These are phyloP conservation scores for Coniochaeta sp. DNA, from an alignment of 2,329 filamentous ascomycete species.

Conservation along the genomic window DNA sequence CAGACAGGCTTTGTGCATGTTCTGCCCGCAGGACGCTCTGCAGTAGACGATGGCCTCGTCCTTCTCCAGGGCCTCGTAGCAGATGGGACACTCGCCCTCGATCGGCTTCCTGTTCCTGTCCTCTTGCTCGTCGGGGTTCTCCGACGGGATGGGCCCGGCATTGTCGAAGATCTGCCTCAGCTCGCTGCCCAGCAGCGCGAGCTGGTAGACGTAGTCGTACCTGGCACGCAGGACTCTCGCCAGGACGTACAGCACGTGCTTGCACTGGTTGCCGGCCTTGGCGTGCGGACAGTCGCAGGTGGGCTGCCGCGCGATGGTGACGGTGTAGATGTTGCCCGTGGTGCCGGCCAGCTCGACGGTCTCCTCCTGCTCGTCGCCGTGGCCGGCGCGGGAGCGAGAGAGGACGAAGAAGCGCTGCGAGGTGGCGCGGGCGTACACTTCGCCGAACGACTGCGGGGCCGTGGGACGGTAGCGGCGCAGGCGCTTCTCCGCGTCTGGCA, in stretches of 20 bases:
- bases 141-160: constrained; percentile 41
- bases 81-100: constrained; percentile 51
- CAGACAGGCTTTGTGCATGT: constrained; percentile 47
- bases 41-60: constrained; percentile 40
- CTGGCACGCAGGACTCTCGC: constrained; percentile 51
- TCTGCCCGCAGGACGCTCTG: constrained; percentile 43
- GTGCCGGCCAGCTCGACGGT: constrained; percentile 52
- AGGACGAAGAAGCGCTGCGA: constrained; percentile 38
- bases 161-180: constrained; percentile 49
- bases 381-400: constrained; percentile 26
- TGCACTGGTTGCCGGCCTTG: constrained; percentile 50
- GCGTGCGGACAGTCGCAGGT: constrained; percentile 51
- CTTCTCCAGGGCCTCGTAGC: constrained; percentile 39
- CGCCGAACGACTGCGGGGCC: constrained; percentile 13
- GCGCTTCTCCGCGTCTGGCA: constrained; percentile 25
- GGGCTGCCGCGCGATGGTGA: constrained; percentile 43
- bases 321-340: constrained; percentile 58
- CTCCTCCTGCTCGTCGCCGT: constrained; percentile 36
- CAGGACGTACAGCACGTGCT: constrained; percentile 57
- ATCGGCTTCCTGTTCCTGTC: constrained; percentile 38
- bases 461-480: constrained; percentile 19
- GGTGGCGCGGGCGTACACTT: constrained; percentile 13
- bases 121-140: constrained; percentile 1
- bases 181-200: constrained; percentile 51
- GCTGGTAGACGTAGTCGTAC: constrained; percentile 51